phyloP scores from a whole-genome alignment of 2,329 filamentous ascomycete species.

The Lachnellula willkommii region DNA sequence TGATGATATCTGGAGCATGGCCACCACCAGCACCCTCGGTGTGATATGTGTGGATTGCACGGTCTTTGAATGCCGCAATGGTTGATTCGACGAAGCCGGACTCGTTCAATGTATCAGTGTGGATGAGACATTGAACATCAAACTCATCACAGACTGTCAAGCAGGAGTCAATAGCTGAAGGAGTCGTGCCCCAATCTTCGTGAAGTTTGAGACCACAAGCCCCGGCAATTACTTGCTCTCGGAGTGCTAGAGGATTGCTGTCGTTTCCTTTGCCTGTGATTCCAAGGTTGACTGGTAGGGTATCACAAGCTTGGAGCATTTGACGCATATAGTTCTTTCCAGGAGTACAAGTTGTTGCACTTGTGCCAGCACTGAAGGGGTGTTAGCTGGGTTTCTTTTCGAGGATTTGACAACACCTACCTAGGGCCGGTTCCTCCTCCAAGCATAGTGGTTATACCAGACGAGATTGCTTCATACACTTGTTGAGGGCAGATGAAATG shows the following conservation, averaged over 20 bases:
- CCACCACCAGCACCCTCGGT: constrained; percentile 93
- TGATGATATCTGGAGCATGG: constrained; percentile 94
- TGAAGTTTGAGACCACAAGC: constrained; percentile 90
- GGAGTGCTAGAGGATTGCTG: constrained; percentile 60
- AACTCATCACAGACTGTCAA: constrained; percentile 81
- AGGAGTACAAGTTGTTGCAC: constrained; percentile 89
- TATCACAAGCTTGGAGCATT: constrained; percentile 85
- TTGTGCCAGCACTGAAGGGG: constrained; percentile 66
- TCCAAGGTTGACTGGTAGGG: constrained; percentile 77
- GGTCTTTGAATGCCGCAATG: constrained; percentile 74
- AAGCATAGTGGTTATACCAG: constrained; percentile 84
- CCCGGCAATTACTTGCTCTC: constrained; percentile 76
- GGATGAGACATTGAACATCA: constrained; percentile 89
- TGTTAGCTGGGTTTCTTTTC: constrained; percentile 6
- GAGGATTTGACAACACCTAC: constrained; percentile 33
- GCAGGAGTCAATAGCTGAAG: constrained; percentile 85
- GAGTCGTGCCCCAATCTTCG: constrained; percentile 93
- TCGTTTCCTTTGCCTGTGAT: constrained; percentile 96
- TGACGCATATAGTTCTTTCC: constrained; percentile 75
- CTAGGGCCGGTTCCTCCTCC: constrained; percentile 91
- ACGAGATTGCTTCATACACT: constrained; percentile 72
- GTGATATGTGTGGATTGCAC: constrained; percentile 94
- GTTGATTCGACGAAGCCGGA: constrained; percentile 95
- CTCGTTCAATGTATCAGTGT: constrained; percentile 94
- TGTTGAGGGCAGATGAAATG: constrained; percentile 97